Conservation (phyloP, 371 early-diverging fungal genomes). For the Mortierella sp. region DNA sequence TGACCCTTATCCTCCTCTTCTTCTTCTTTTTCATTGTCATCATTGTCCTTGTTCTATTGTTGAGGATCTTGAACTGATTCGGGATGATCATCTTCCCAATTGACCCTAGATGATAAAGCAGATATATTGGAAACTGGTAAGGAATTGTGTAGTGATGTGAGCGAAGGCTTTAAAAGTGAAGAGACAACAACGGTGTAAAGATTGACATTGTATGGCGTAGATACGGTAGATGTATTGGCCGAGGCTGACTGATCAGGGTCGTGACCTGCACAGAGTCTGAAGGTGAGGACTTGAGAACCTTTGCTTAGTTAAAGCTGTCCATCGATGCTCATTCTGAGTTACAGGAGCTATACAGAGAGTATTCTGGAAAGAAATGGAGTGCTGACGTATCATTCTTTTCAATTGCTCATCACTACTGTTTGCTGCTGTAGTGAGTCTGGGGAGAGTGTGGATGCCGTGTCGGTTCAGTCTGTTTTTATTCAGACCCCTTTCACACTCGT, state of each 20-base stretch:
- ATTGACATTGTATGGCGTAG: slow-evolving; percentile 21
- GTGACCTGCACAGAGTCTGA: slow-evolving; percentile 31
- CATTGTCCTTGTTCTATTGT: neutral
- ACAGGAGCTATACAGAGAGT: slow-evolving; percentile 15
- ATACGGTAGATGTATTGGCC: slow-evolving; percentile 29
- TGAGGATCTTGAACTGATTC: slow-evolving; percentile 2
- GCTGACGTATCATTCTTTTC: slow-evolving; percentile 10
- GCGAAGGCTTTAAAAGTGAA: slow-evolving; percentile 5
- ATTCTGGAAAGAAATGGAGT: slow-evolving; percentile 18
- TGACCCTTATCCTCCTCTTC: slow-evolving; percentile 16
- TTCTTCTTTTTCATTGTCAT: neutral
- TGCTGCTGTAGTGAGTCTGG: slow-evolving; percentile 4
- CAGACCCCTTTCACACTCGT: neutral
- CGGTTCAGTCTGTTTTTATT: neutral
- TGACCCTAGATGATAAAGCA: neutral
- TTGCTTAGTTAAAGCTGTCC: slow-evolving; percentile 33
- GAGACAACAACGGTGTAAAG: slow-evolving; percentile 18
- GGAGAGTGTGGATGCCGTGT: slow-evolving; percentile 25
- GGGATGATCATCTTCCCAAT: neutral
- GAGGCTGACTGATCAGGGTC: slow-evolving; percentile 40
- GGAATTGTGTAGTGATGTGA: neutral
- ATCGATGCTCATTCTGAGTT: slow-evolving; percentile 25
- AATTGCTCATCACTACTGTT: neutral
- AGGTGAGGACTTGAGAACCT: slow-evolving; percentile 22
- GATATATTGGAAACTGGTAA: slow-evolving; percentile 29